Evolutionary conservation across 106 monocot genomes (phyloP).

Genomic region (Dactylorhiza incarnata): DNA sequence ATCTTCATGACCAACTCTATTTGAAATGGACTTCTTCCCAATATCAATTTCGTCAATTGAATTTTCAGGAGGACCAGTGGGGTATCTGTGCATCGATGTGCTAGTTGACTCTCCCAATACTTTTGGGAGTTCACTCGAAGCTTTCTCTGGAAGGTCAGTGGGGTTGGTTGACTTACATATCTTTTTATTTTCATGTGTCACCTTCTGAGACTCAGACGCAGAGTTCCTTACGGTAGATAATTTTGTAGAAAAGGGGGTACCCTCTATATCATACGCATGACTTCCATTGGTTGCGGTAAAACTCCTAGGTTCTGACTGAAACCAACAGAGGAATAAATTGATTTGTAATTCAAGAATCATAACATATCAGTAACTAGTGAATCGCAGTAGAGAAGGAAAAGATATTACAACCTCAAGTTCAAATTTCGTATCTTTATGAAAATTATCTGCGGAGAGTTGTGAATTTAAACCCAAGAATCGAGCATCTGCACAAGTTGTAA

Average conservation of each 20-base stretch:
- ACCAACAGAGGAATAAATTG: conserved; percentile 10
- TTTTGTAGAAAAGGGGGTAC: conserved; percentile 3
- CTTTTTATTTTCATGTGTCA: conserved; percentile 15
- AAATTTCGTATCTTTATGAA: conserved; percentile 16
- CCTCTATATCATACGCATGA: conserved; percentile 13
- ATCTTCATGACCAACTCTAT: conserved; percentile 11
- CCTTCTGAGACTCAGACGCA: conserved; percentile 17
- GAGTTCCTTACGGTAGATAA: conserved; percentile 11
- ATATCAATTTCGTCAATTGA: conserved; percentile 8
- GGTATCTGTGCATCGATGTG: conserved; percentile 8
- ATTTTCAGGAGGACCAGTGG: conserved; percentile 6
- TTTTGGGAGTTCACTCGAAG: neutral
- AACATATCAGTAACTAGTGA: neutral
- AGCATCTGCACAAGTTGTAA: conserved; percentile 10
- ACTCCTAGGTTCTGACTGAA: conserved; percentile 33
- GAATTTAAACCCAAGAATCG: conserved; percentile 5
- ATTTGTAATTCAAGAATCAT: conserved; percentile 8
- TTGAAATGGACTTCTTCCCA: conserved; percentile 13
- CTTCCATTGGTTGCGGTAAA: conserved; percentile 14
- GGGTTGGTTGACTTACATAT: conserved; percentile 7
- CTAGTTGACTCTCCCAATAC: conserved; percentile 12
- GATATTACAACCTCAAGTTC: conserved; percentile 29
- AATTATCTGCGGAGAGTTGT: conserved; percentile 15
- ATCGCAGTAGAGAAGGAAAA: neutral
- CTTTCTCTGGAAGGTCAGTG: conserved; percentile 1